These are phyloP conservation scores for Peronospora tabacina DNA, from an alignment of 352 stramenopile species.

Conservation along the genomic window DNA sequence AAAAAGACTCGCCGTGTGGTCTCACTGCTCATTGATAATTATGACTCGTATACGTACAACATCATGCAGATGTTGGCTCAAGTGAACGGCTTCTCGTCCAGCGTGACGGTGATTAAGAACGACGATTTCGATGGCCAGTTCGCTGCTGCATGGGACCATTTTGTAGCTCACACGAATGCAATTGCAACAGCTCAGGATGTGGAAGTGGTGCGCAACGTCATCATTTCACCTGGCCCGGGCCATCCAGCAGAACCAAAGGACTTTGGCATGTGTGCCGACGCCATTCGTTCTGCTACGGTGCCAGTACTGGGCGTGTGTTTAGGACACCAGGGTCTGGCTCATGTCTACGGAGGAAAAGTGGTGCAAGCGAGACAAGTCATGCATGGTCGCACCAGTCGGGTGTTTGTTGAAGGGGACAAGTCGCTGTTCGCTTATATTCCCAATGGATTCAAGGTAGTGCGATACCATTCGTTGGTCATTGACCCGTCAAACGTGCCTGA, in stretches of 20 bases:
- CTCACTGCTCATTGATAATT: slow-evolving; percentile 95
- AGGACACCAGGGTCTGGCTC: slow-evolving; percentile 93
- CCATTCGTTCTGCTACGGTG: slow-evolving; percentile 46
- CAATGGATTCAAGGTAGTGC: slow-evolving; percentile 87
- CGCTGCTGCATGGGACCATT: slow-evolving; percentile 44
- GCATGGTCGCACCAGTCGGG: slow-evolving; percentile 89
- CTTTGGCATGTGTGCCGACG: slow-evolving; percentile 86
- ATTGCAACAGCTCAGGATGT: slow-evolving; percentile 13
- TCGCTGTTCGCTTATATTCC: slow-evolving; percentile 52
- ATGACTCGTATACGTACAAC: slow-evolving; percentile 98
- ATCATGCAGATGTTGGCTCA: slow-evolving; percentile 91
- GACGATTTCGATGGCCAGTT: slow-evolving; percentile 81
- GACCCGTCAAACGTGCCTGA: slow-evolving; percentile 35
- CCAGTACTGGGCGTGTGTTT: slow-evolving; percentile 95
- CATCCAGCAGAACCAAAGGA: slow-evolving; percentile 61
- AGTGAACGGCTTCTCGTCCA: slow-evolving; percentile 59
- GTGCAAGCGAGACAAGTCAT: slow-evolving; percentile 83
- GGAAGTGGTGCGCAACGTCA: slow-evolving; percentile 59
- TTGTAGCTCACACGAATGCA: slow-evolving; percentile 33
- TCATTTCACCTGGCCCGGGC: slow-evolving; percentile 90
- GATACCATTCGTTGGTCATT: slow-evolving; percentile 94
- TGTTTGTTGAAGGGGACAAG: slow-evolving; percentile 32
- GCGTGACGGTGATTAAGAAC: slow-evolving; percentile 89
- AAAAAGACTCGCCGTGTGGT: slow-evolving; percentile 30
- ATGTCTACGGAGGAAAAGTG: slow-evolving; percentile 82